Base-by-base conservation (phyloP, 139 green algal genomes). In the Asterochloris erici region DNA sequence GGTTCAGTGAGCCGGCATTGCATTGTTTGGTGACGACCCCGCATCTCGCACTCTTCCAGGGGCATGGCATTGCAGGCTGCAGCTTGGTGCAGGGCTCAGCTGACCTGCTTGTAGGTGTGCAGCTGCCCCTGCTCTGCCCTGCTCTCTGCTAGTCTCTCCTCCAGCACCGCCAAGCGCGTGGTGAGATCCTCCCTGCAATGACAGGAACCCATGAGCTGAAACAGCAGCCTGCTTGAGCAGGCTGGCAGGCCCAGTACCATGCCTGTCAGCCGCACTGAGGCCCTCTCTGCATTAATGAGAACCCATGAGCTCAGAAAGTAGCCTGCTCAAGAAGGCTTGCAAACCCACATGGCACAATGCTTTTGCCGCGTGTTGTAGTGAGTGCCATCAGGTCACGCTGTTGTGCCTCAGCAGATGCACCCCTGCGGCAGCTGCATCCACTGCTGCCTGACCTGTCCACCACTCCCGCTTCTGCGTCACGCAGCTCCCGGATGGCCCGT, bases 61-160 rank as follows among this genome's bases (percentile, higher is more conserved):
- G 21, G 19, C 1, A 71, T 71, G 66, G 21, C 66, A 71, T 71
- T 71, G 21, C 17, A 71, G 21, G 66, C 66, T 71, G 66, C 21
- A 71, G 21, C 17, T 71, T 21, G 66, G 66, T 24, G 21, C 66
- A 71, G 19, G 21, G 66, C 66, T 4, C 66, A 71, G 17, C 81
- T n/a, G 27, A 90, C 90, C 90, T 90, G 83, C 75, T 90, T 90
- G 81, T 91, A 90, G 27, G 90, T 86, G 24, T 84, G 81, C 76
- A 90, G 68, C 84, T 90, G 83, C 12, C 81, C 84, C 16, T 79
- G 78, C 81, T 94, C 89, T 23, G 75, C 38, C 6, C 81, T 47
- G 27, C 69, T 79, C 54, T 92, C 90, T 13, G 83, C 68, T 77
- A 94, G 83, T 63, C 82, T 86, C 29, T 89, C 86, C n/a, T 83